Base-by-base conservation (phyloP, 345 rosid species). In the Luvunga scandens region DNA sequence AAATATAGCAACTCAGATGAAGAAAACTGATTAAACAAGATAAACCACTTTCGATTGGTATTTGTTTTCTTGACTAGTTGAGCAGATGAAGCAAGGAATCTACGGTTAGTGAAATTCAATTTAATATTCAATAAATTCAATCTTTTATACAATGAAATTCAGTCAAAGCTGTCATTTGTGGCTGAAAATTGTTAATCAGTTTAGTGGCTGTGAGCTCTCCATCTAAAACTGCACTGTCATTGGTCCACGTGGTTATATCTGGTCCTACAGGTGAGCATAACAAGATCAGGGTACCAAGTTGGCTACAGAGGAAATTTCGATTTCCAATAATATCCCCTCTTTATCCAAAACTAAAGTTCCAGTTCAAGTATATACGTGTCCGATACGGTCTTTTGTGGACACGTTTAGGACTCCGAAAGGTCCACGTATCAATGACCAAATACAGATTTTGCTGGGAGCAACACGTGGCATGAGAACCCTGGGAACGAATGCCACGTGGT, bases 201-300 rank as follows among this genome's bases (percentile, higher is more conserved):
- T 73, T 86, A 68, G 93, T 88, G 90, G 90, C 71, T 77, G 78
- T 76, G 53, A 80, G 5, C 13, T 27, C 83, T 66, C 87, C 88
- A 88, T 90, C 90, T 77, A 86, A 88, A 86, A 66, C 85, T 67
- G 19, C 6, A 25, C 8, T 50, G 36, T 65, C 59, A 83, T 84
- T 80, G 75, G 78, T 36, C 86, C 86, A 83, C 81, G 59, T 79
- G 73, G 28, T 48, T 5, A 5, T 50, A 28, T 6, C 50, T 14
- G 81, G 79, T 1, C 83, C 85, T 69, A 71, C 77, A 7, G 1
- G 0, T 12, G 7, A 0, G 42, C n/a, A 75, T 25, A 65, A 45
- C 70, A 22, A 28, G 71, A 55, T n/a, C 31, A 50, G 12, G 70
- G 28, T 60, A 48, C 34, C 13, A 4, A 31, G 16, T n/a, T 30